A percentile compares a stretch with the other conserved stretches of the same genome.
These are phyloP conservation scores for Inga oerstediana DNA, from an alignment of 306 rosid genomes.

Conservation along the genomic window DNA sequence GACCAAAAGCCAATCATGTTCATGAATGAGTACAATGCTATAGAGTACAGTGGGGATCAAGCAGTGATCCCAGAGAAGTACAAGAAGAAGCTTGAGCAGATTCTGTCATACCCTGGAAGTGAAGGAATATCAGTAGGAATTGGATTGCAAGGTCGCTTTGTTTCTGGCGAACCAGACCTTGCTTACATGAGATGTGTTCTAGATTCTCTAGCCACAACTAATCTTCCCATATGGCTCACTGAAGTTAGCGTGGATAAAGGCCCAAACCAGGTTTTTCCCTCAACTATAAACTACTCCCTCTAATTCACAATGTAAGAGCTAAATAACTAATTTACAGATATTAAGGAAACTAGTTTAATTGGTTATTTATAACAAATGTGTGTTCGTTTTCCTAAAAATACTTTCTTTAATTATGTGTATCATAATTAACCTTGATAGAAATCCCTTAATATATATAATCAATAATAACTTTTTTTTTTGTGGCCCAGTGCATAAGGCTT, in stretches of 20 bases:
- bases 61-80: slow-evolving; percentile 43
- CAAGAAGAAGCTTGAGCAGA: slow-evolving; percentile 45
- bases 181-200: slow-evolving; percentile 70
- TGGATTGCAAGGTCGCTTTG: slow-evolving; percentile 70
- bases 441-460: too few relatives aligned
- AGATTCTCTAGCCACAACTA: slow-evolving; percentile 52
- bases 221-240: slow-evolving; percentile 76
- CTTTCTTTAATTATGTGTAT: too few relatives aligned
- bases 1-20: slow-evolving; percentile 61
- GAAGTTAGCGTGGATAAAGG: slow-evolving; percentile 48
- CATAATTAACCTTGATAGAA: too few relatives aligned
- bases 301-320: too few relatives aligned
- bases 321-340: too few relatives aligned
- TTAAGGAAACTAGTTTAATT: too few relatives aligned
- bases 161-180: slow-evolving; percentile 51
- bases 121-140: slow-evolving; percentile 47
- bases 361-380: too few relatives aligned
- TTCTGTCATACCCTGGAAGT: slow-evolving; percentile 51
- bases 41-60: slow-evolving; percentile 50
- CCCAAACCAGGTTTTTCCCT: slow-evolving; percentile 56
- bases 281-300: not conserved
- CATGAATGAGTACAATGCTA: slow-evolving; percentile 73
- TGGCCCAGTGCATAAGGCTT: too few relatives aligned
- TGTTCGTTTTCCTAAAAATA: too few relatives aligned
- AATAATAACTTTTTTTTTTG: too few relatives aligned